These are phyloP conservation scores for Isatis tinctoria DNA, from an alignment of 345 rosid species.

Conservation along the genomic window DNA sequence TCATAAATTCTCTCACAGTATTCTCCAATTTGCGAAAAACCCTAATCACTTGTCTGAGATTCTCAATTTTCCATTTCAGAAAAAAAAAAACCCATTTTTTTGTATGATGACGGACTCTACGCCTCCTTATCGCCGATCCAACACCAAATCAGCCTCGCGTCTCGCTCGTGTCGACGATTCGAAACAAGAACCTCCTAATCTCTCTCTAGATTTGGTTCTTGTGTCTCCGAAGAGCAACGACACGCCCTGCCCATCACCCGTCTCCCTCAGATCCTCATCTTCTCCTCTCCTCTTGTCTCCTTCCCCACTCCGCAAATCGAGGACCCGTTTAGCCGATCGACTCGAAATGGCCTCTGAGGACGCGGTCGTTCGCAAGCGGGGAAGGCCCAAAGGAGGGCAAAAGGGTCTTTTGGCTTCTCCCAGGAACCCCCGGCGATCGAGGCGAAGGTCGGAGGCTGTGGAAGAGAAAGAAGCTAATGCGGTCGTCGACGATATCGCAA, in stretches of 20 bases:
- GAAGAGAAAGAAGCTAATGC: conserved; percentile 50
- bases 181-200: conserved; percentile 27
- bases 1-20: background rate
- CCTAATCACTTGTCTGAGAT: no score
- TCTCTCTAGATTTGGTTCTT: conserved; percentile 46
- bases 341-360: conserved; percentile 60
- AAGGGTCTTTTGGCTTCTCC: conserved; percentile 52
- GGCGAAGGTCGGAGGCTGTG: conserved; percentile 52
- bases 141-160: conserved; percentile 65
- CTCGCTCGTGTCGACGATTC: conserved; percentile 37
- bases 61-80: no score
- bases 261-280: conserved; percentile 35
- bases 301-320: conserved; percentile 54
- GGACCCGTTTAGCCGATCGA: conserved; percentile 59
- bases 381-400: conserved; percentile 52
- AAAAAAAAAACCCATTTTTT: no score
- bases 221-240: conserved; percentile 41
- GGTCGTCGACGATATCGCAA: conserved; percentile 43
- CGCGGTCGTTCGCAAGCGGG: conserved; percentile 43
- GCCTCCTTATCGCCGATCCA: conserved; percentile 49
- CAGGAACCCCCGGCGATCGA: conserved; percentile 48
- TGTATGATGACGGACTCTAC: conserved; percentile 39
- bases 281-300: conserved; percentile 60
- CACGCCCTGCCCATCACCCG: conserved; percentile 32
- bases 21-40: no score